phyloP scores from a whole-genome alignment of 2,329 filamentous ascomycete genomes.

The Colletotrichum sp. region DNA sequence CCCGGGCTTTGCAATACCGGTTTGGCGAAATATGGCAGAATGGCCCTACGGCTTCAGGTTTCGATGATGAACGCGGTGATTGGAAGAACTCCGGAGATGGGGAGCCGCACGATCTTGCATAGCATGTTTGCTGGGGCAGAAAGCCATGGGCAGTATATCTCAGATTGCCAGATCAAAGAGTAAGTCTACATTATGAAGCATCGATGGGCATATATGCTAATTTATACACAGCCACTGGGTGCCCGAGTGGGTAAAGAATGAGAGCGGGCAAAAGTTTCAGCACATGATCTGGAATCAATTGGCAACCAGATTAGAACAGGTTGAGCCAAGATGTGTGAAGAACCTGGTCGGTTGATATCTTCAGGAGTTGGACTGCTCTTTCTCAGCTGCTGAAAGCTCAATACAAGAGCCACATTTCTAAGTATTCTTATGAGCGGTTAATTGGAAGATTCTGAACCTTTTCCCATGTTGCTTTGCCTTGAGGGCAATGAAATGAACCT shows the following conservation, averaged over 20 bases:
- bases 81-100: background rate
- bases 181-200: background rate
- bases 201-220: accelerated
- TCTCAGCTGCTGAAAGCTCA: background rate
- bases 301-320: background rate
- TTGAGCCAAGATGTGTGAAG: background rate
- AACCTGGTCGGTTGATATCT: background rate
- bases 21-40: background rate
- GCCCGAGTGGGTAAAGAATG: background rate
- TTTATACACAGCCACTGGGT: background rate
- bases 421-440: accelerated
- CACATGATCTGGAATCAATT: background rate
- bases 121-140: background rate
- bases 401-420: accelerated
- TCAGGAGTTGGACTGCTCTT: accelerated
- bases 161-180: background rate
- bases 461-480: background rate
- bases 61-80: background rate
- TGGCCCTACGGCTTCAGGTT: background rate
- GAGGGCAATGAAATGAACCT: background rate
- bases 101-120: background rate
- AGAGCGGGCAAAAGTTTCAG: background rate
- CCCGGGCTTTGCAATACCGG: background rate
- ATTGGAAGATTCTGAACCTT: background rate
- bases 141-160: background rate